Evolutionary conservation across 805 yeast genomes (phyloP).

Genomic region (Myxozyma neglecta): DNA sequence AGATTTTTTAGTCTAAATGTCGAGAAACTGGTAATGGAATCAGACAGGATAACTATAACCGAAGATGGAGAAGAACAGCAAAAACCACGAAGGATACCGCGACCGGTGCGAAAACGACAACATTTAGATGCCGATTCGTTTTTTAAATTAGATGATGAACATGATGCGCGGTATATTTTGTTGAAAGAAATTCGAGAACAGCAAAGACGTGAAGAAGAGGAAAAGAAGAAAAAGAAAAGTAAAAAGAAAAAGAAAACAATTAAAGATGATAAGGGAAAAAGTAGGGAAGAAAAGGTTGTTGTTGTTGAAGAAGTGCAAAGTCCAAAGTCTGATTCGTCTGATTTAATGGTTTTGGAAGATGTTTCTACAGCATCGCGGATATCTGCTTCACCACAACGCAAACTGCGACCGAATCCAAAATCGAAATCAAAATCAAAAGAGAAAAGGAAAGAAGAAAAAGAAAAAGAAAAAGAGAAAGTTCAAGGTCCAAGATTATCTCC

Average conservation of each 20-base stretch:
- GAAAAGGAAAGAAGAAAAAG: neutral
- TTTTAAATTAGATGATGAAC: neutral
- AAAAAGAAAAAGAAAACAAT: neutral
- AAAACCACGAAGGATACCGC: neutral
- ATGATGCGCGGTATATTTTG: neutral
- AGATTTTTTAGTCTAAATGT: too few relatives aligned
- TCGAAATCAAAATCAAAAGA: neutral
- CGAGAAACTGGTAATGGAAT: neutral
- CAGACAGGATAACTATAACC: neutral
- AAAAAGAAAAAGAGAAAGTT: neutral
- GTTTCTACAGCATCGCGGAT: too few relatives aligned
- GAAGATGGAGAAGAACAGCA: neutral
- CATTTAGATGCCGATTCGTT: constrained; percentile 4
- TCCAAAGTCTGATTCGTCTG: neutral
- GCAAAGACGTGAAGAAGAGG: neutral
- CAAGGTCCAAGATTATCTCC: constrained; percentile 12
- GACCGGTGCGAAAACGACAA: neutral
- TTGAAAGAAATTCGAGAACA: neutral
- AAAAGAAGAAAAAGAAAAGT: neutral
- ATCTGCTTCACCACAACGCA: neutral
- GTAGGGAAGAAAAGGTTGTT: neutral
- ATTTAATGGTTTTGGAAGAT: neutral
- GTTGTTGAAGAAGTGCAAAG: neutral
- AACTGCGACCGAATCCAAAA: neutral
- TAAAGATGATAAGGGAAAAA: neutral